Base-by-base conservation (phyloP, 306 rosid genomes). In the Notholithocarpus densiflorus region DNA sequence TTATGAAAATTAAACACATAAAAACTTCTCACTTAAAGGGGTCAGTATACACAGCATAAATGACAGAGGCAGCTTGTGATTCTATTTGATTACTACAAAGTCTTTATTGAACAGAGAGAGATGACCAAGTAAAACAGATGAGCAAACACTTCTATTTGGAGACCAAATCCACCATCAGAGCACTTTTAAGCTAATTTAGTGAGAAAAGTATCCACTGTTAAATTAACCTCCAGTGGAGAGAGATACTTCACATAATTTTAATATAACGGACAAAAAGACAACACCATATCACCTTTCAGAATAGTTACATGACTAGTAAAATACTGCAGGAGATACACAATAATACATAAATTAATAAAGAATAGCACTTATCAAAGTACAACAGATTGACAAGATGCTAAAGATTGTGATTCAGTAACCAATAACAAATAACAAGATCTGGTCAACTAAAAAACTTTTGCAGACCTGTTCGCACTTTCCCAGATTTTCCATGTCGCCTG, bases 391-490 rank as follows among this genome's bases (percentile, higher is more conserved):
- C 27, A 64, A 81, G 70, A 77, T n/a, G 9, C 65, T 17, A 55
- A 71, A 56, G 27, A 14, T 74, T 75, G 77, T 27, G 70, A 64
- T 64, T 55, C 57, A 4, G 20, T 32, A 79, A 59, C 31, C 75
- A 71, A 23, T 65, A 80, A 32, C 75, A 84, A 23, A 65, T n/a
- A 70, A 56, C 73, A 72, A 37, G 61, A 65, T 71, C 74, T 72
- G 68, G 60, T 77, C 62, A 76, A 80, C 60, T 80, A 62, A 72
- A 23, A 82, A 77, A 10, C 21, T 84, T 80, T 71, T 53, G 71
- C 86, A 80, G 81, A 96, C 99, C 99, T 91, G 96, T 89, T 96
- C 99, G 72, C 99, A 96, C 89, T 89, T 93, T 43, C 99, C 99
- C 72, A 96, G 82, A 73, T 31, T 84, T 59, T 91, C 98, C 87